These are phyloP conservation scores for Boechera retrofracta DNA, from an alignment of 345 rosid species.

Conservation along the genomic window DNA sequence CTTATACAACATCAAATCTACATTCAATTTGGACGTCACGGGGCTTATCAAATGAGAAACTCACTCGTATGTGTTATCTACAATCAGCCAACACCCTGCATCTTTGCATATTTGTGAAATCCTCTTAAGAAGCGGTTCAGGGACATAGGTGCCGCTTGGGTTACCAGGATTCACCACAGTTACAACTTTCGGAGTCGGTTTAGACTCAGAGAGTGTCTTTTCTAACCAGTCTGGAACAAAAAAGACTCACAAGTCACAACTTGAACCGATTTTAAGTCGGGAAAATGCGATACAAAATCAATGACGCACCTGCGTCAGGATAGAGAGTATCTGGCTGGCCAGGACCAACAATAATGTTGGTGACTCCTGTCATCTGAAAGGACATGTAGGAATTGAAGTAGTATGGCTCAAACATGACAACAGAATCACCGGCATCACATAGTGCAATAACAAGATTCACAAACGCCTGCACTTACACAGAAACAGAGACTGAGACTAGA, in stretches of 20 bases:
- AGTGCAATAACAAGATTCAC: slow-evolving; percentile 84
- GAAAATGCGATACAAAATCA: not conserved
- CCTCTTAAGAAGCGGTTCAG: slow-evolving; percentile 88
- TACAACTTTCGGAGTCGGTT: slow-evolving; percentile 90
- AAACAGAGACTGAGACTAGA: not conserved
- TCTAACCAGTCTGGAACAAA: slow-evolving; percentile 75
- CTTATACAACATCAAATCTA: not conserved
- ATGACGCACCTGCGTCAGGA: slow-evolving; percentile 81
- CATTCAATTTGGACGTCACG: not conserved
- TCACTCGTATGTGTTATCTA: slow-evolving; percentile 98
- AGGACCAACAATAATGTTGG: slow-evolving; percentile 88
- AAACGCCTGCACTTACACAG: slow-evolving; percentile 68
- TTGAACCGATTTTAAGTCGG: not conserved
- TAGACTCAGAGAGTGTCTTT: slow-evolving; percentile 63
- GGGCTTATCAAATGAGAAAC: slow-evolving; percentile 42
- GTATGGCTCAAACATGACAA: slow-evolving; percentile 95
- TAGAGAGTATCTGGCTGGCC: slow-evolving; percentile 66
- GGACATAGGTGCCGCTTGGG: slow-evolving; percentile 91
- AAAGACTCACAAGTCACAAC: slow-evolving; percentile 21
- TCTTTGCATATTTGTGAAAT: slow-evolving; percentile 78
- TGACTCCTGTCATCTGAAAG: slow-evolving; percentile 97
- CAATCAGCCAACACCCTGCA: slow-evolving; percentile 95
- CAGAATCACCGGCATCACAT: slow-evolving; percentile 90
- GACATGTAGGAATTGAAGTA: slow-evolving; percentile 98
- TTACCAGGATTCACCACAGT: slow-evolving; percentile 96